phyloP scores from a whole-genome alignment of 306 rosid species.

The Crotalaria pallida region DNA sequence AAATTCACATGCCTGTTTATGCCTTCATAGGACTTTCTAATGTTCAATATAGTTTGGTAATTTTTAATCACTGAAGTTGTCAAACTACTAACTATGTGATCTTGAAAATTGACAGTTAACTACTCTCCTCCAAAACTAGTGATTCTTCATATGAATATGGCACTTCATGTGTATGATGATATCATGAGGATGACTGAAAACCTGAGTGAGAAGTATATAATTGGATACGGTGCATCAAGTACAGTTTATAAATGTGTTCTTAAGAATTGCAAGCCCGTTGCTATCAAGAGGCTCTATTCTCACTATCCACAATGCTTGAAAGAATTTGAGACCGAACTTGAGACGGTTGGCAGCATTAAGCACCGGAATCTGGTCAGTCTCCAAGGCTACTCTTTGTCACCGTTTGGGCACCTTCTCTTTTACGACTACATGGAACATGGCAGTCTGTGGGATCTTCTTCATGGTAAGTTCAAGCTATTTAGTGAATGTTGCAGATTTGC shows the following conservation, averaged over 20 bases:
- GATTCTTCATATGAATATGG: conserved; percentile 95
- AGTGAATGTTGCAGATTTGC: not conserved
- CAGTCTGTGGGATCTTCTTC: conserved; percentile 95
- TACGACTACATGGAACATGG: conserved; percentile 97
- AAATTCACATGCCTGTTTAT: not conserved
- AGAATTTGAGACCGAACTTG: conserved; percentile 87
- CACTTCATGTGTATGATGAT: conserved; percentile 88
- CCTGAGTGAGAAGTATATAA: conserved; percentile 79
- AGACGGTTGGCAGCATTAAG: conserved; percentile 86
- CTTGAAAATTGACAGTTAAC: conserved; percentile 43
- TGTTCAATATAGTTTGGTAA: not conserved
- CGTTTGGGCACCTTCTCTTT: conserved; percentile 86
- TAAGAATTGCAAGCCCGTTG: conserved; percentile 92
- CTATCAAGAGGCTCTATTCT: conserved; percentile 79
- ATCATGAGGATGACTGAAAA: conserved; percentile 96
- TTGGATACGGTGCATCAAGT: conserved; percentile 91
- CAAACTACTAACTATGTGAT: conserved; percentile 17
- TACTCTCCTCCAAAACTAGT: conserved; percentile 80
- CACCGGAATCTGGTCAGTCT: conserved; percentile 91
- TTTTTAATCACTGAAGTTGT: not conserved
- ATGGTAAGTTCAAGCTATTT: conserved; percentile 43
- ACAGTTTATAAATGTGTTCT: conserved; percentile 94
- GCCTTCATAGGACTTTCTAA: not conserved
- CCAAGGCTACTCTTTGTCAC: conserved; percentile 84
- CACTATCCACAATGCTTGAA: conserved; percentile 69